Evolutionary conservation across 768 basidiomycete species (phyloP).

Genomic region (Calocybe gangraenosa): DNA sequence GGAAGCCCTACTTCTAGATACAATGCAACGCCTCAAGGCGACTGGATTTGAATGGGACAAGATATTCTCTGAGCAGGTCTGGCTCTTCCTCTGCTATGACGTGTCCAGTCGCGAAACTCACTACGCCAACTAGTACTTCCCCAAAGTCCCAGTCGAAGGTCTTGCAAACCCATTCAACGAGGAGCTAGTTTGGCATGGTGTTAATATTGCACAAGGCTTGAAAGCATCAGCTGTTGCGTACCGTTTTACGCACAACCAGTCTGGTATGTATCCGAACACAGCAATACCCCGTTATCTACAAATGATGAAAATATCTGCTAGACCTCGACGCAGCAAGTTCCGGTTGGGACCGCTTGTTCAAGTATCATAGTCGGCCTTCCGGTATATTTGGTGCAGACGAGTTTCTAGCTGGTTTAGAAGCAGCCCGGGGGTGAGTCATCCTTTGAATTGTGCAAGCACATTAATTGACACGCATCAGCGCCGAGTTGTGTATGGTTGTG

Average conservation of each 20-base stretch:
- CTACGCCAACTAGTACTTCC: background rate
- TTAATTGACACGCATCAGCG: background rate
- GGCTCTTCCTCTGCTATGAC: background rate
- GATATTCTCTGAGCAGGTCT: constrained; percentile 35
- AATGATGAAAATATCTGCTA: too few species aligned
- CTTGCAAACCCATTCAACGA: constrained; percentile 3
- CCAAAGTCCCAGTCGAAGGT: background rate
- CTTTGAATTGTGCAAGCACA: constrained; percentile 9
- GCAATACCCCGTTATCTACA: too few species aligned
- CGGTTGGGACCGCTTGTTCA: constrained; percentile 50
- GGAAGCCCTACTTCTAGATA: constrained; percentile 44
- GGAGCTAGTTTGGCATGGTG: constrained; percentile 38
- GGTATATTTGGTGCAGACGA: constrained; percentile 52
- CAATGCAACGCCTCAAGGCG: constrained; percentile 43
- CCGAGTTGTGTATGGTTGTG: background rate
- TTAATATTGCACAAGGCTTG: constrained; percentile 51
- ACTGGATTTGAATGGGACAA: constrained; percentile 51
- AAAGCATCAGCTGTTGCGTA: constrained; percentile 47
- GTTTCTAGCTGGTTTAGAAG: constrained; percentile 45
- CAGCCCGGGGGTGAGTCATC: constrained; percentile 37
- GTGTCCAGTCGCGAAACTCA: background rate
- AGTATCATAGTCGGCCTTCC: constrained; percentile 50
- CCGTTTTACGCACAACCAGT: constrained; percentile 49
- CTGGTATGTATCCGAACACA: constrained; percentile 33
- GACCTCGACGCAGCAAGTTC: constrained; percentile 42